Base-by-base conservation (phyloP, 306 rosid species). In the Mimosa pudica region DNA sequence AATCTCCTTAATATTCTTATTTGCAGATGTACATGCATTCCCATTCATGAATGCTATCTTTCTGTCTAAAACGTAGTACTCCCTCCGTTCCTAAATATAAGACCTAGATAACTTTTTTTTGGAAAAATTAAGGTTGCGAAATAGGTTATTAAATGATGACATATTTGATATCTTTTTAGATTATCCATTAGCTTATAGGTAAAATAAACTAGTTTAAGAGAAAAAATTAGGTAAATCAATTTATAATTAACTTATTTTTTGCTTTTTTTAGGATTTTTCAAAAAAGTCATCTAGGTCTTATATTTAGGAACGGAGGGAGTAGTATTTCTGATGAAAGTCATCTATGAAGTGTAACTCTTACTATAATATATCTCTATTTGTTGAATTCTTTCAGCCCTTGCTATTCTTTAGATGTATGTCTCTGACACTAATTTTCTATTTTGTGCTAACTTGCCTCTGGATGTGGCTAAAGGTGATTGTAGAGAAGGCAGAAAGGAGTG, bases 401-500 rank as follows among this genome's bases (percentile, higher is more conserved):
- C 61, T 71, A 71, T 76, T 67, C 73, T 46, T 67, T 44, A 77
- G 77, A 73, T 79, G 48, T 47, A 70, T 20, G 1, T 62, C 47
- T 12, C 11, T 79, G 77, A 46, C 57, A 24, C 38, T 75, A 64
- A 20, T 72, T 60, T 52, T 60, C 16, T 76, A 49, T 66, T 80
- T 75, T 45, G 30, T 73, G 32, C 83, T 84, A 44, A 76, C 69
- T 77, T 77, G 66, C 66, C 74, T 77, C 71, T 83, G 47, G 33
- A 72, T 80, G 46, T 89, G 72, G 36, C 81, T 88, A 63, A 71
- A 94, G 98, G 98, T 94, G 85, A 94, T 94, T 69, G 98, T 94
- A 84, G 98, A 94, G 88, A 94, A 89, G 84, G 96, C 93, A n/a
- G 98, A 94, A 83, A 90, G 90, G 87, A 92, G 97, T 89, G 98